Conservation (phyloP, 2,329 filamentous ascomycete genomes). For the Exophiala alcalophila region DNA sequence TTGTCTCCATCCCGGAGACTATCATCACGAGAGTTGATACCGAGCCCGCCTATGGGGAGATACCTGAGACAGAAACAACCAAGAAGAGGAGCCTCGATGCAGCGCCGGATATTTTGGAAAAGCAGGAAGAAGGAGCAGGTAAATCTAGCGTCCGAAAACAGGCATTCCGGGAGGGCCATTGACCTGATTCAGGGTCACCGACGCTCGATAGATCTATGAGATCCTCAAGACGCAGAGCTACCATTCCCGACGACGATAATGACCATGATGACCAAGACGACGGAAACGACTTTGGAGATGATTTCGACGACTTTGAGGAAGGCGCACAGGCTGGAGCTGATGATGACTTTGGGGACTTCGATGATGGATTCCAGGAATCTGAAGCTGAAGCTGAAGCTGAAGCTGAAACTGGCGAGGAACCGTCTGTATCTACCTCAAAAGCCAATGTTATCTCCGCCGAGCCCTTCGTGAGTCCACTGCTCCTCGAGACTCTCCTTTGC, state of each 20-base stretch:
- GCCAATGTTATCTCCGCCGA: conserved; percentile 20
- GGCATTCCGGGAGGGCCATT: conserved; percentile 53
- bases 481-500: conserved; percentile 28
- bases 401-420: conserved; percentile 30
- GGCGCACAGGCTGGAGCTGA: conserved; percentile 50
- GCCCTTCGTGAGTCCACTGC: conserved; percentile 31
- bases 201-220: conserved; percentile 49
- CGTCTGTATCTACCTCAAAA: conserved; percentile 34
- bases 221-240: conserved; percentile 34
- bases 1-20: conserved; percentile 41
- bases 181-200: conserved; percentile 60
- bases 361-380: conserved; percentile 60
- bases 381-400: conserved; percentile 28
- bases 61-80: conserved; percentile 39
- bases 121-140: conserved; percentile 53
- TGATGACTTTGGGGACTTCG: conserved; percentile 64
- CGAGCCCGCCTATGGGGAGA: conserved; percentile 36
- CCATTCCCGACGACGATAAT: conserved; percentile 20
- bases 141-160: conserved; percentile 43
- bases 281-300: conserved; percentile 67
- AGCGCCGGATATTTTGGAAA: conserved; percentile 43
- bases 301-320: conserved; percentile 54
- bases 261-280: conserved; percentile 31
- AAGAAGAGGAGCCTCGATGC: conserved; percentile 43
- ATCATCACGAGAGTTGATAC: conserved; percentile 45